phyloP scores from a whole-genome alignment of 1,284 basidiomycete species.

The Microbotryum silenes-acaulis region DNA sequence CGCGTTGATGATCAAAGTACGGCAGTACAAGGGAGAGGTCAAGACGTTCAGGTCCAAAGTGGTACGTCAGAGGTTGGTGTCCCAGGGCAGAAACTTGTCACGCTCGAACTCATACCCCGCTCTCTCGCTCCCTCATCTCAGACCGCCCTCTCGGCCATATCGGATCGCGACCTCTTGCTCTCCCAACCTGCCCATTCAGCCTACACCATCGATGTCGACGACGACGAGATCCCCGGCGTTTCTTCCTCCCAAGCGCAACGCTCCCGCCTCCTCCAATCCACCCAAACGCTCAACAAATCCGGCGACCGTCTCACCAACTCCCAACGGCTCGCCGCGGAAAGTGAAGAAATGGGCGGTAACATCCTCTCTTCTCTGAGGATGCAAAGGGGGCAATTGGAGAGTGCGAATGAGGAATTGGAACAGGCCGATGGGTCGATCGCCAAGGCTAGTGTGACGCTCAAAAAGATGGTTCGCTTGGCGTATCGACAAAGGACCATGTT shows the following conservation, averaged over 20 bases:
- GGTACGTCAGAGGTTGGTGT: constrained; percentile 2
- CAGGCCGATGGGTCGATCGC: constrained; percentile 25
- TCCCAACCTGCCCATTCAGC: constrained; percentile 6
- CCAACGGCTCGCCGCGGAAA: constrained; percentile 21
- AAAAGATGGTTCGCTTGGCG: constrained; percentile 22
- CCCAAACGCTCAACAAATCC: constrained; percentile 10
- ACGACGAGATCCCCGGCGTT: background rate
- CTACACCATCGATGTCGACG: constrained; percentile 12
- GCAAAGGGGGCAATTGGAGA: constrained; percentile 23
- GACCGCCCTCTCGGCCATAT: constrained; percentile 2
- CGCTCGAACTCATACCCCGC: background rate
- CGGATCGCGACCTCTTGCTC: constrained; percentile 27
- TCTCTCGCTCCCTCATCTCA: background rate
- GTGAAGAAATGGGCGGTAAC: constrained; percentile 23
- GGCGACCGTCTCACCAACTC: constrained; percentile 23
- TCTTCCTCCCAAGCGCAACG: constrained; percentile 14
- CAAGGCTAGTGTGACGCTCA: constrained; percentile 20
- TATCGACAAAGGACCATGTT: constrained; percentile 18
- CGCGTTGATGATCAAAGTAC: constrained; percentile 18
- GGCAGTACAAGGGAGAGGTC: constrained; percentile 10
- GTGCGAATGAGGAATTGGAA: constrained; percentile 22
- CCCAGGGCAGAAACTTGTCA: too few relatives aligned
- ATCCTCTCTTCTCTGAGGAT: constrained; percentile 18
- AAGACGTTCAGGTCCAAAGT: constrained; percentile 7
- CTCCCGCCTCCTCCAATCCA: constrained; percentile 20